Base-by-base conservation (phyloP, 148 eudicot species). In the Rhododendron ovatum region DNA sequence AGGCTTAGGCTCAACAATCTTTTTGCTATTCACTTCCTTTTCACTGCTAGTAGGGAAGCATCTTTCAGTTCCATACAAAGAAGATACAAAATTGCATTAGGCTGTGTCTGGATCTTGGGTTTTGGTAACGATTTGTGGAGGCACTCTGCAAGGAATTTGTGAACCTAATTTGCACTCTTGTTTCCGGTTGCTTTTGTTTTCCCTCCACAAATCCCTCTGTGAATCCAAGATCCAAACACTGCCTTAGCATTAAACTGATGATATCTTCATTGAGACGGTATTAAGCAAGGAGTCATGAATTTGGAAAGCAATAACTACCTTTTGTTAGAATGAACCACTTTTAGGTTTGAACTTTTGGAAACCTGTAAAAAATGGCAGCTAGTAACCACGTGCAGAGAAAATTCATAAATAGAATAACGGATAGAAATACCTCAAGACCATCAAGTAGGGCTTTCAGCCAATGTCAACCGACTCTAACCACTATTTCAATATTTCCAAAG, bases 1-100 rank as follows among this genome's bases (percentile, higher is more conserved):
- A 41, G 87, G 88, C 33, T 79, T 90, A 59, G 82, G 47, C 73
- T 79, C 84, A 39, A 77, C 79, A 77, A 81, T 81, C 82, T 84
- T 90, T 82, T 86, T 87, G 37, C 83, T 63, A 86, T 86, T 91
- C 28, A 85, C 47, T 57, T 89, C 89, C 51, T 89, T 90, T n/a
- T 84, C 91, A 83, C 87, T 83, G 79, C 86, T 85, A 48, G 61
- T 79, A 47, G 37, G 43, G 17, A 83, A 80, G 47, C 2, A 33
- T 53, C 47, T 84, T 55, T 82, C 41, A 78, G 84, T n/a, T 28
- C 8, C 33, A 11, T 26, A 17, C 13, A 6, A 6, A 39, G 48
- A 69, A 75, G 20, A 20, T 26, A 22, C 43, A 8, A 26, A 41
- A 20, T 26, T 26, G 11, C 2, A 24, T 47, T 26, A 17, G 76